Conservation (phyloP, 345 rosid species). For the Rhodamnia argentea region DNA sequence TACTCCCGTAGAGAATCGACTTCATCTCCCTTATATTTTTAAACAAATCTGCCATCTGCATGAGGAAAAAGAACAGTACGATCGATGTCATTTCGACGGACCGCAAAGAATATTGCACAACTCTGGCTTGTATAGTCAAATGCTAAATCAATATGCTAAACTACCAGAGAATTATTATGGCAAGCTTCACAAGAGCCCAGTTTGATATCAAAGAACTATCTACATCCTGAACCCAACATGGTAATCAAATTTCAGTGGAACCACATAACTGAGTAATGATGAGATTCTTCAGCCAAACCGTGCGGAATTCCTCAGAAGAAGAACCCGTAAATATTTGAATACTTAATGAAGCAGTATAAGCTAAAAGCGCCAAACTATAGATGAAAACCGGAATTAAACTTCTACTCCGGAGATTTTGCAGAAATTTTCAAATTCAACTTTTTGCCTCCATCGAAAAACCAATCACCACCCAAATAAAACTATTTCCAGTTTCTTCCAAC, state of each 20-base stretch:
- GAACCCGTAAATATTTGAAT: background rate
- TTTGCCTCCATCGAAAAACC: background rate
- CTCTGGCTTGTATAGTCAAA: background rate
- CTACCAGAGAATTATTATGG: background rate
- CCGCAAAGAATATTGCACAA: background rate
- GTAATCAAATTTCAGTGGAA: background rate
- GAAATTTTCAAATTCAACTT: background rate
- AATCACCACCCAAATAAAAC: background rate
- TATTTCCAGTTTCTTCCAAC: background rate
- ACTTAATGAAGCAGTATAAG: background rate
- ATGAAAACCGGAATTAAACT: background rate
- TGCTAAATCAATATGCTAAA: background rate
- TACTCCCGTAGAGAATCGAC: constrained; percentile 39
- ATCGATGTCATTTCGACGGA: background rate
- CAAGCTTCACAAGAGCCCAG: background rate
- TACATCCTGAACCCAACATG: background rate
- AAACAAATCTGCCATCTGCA: constrained; percentile 37
- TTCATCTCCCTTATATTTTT: constrained; percentile 37
- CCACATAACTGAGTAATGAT: background rate
- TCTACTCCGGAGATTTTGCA: background rate
- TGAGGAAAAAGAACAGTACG: background rate
- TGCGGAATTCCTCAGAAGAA: background rate
- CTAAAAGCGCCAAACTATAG: background rate
- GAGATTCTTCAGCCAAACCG: background rate
- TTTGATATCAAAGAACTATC: background rate